phyloP scores from a whole-genome alignment of 768 basidiomycete genomes.

The Mrakia frigida region DNA sequence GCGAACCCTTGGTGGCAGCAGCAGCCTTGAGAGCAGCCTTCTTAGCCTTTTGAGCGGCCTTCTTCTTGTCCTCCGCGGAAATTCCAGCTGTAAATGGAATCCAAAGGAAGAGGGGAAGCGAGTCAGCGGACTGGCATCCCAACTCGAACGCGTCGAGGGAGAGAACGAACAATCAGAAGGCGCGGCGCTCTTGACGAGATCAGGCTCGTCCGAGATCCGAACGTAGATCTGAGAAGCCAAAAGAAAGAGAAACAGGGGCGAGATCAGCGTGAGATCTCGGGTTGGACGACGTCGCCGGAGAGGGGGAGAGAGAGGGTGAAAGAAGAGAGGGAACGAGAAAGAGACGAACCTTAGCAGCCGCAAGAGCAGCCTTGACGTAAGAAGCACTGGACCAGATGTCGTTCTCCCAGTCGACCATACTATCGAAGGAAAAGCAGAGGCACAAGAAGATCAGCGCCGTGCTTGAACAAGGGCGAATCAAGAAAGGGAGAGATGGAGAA shows the following conservation, averaged over 20 bases:
- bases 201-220: conserved; percentile 64
- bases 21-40: conserved; percentile 51
- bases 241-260: too few species aligned
- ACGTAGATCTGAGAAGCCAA: conserved; percentile 62
- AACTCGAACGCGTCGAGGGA: background rate
- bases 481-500: background rate
- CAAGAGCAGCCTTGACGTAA: conserved; percentile 67
- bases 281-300: too few species aligned
- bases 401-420: conserved; percentile 78
- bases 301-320: conserved; percentile 34
- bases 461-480: conserved; percentile 17
- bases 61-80: conserved; percentile 61
- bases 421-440: conserved; percentile 39
- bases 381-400: conserved; percentile 66
- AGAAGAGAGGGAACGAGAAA: conserved; percentile 32
- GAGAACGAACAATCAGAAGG: background rate
- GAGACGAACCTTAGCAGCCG: conserved; percentile 59
- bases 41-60: conserved; percentile 80
- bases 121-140: background rate
- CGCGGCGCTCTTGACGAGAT: conserved; percentile 35
- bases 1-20: conserved; percentile 65
- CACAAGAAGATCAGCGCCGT: background rate
- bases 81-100: conserved; percentile 41
- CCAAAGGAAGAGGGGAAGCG: background rate
- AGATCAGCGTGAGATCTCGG: too few species aligned